phyloP scores from a whole-genome alignment of 768 basidiomycete species.

The Boletales sp. region DNA sequence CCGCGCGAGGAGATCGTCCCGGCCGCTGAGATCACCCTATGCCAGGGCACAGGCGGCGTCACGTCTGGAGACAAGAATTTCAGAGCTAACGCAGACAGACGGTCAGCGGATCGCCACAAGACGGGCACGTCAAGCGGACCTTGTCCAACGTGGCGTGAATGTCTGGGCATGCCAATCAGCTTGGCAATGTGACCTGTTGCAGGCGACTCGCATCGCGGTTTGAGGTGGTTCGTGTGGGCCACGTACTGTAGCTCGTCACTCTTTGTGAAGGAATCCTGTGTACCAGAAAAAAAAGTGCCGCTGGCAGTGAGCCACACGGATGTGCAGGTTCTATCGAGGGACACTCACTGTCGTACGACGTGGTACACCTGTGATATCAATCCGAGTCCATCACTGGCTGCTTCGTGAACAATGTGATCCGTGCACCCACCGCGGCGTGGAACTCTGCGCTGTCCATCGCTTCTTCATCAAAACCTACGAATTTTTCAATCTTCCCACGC shows the following conservation, averaged over 20 bases:
- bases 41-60: slow-evolving; percentile 74
- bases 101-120: background rate
- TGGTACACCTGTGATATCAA: slow-evolving; percentile 59
- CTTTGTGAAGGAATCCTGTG: slow-evolving; percentile 53
- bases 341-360: slow-evolving; percentile 48
- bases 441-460: slow-evolving; percentile 60
- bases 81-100: slow-evolving; percentile 48
- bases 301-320: background rate
- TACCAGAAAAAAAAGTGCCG: background rate
- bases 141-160: slow-evolving; percentile 82
- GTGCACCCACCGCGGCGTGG: slow-evolving; percentile 49
- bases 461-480: background rate
- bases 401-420: background rate
- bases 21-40: slow-evolving; percentile 68
- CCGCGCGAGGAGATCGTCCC: slow-evolving; percentile 81
- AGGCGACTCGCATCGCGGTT: background rate
- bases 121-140: slow-evolving; percentile 39
- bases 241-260: slow-evolving; percentile 74
- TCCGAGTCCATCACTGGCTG: background rate
- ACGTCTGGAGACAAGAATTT: slow-evolving; percentile 63
- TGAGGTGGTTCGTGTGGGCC: background rate
- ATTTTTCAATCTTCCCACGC: no score
- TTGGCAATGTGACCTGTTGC: slow-evolving; percentile 72
- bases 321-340: background rate
- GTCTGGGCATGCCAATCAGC: slow-evolving; percentile 72